Conservation (phyloP, 352 stramenopile species). For the Globisporangium acanthophoron region DNA sequence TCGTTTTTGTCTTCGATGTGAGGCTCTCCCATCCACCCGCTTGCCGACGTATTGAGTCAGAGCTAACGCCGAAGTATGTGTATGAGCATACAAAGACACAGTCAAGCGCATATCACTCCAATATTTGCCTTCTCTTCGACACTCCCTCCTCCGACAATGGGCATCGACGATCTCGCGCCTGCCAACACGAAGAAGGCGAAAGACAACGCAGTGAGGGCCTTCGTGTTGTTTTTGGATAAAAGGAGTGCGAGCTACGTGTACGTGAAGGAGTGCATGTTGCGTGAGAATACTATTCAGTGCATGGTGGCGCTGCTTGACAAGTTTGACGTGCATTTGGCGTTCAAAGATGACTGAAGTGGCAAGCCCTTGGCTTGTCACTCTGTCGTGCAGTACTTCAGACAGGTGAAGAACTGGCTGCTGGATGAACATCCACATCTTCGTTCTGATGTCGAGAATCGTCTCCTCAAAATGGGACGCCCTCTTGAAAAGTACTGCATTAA, state of each 20-base stretch:
- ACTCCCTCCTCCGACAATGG: background rate
- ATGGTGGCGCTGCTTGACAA: background rate
- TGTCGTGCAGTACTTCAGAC: too few relatives aligned
- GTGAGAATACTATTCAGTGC: background rate
- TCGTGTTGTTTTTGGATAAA: background rate
- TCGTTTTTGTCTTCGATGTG: too few relatives aligned
- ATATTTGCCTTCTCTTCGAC: background rate
- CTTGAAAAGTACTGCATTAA: background rate
- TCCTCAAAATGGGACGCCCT: background rate
- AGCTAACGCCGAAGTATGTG: background rate
- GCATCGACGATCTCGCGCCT: background rate
- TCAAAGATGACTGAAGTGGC: background rate
- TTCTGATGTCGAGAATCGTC: background rate
- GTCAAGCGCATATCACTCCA: background rate
- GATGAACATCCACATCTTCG: background rate
- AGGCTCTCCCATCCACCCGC: background rate
- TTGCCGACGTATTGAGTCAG: background rate
- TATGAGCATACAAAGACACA: background rate
- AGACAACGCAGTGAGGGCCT: background rate
- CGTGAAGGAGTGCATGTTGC: conserved; percentile 4
- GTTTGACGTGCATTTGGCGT: conserved; percentile 5
- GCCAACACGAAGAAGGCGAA: background rate
- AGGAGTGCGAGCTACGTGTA: background rate
- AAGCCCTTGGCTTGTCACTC: background rate
- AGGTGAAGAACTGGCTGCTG: background rate